Conservation (phyloP, 352 stramenopile genomes). For the Globisporangium carolinianum region DNA sequence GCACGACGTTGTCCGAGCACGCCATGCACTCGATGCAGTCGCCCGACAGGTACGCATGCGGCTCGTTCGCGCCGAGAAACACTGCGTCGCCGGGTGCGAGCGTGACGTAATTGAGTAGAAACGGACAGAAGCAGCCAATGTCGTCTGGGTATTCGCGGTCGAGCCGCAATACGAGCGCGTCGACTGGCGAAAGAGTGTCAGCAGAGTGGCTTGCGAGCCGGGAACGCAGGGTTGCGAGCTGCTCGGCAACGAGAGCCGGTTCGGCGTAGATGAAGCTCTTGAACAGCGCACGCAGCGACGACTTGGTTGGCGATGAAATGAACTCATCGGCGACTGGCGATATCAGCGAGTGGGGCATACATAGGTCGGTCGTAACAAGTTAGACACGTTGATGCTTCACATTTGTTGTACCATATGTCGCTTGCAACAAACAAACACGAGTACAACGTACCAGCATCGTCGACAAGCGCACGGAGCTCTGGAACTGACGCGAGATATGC, state of each 20-base stretch:
- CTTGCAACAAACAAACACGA: not conserved
- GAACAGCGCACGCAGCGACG: constrained; percentile 64
- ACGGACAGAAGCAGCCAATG: constrained; percentile 96
- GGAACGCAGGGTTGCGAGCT: constrained; percentile 73
- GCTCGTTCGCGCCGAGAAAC: constrained; percentile 98
- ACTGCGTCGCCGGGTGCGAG: constrained; percentile 95
- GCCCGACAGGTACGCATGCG: constrained; percentile 98
- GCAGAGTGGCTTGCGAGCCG: constrained; percentile 39
- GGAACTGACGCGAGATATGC: constrained; percentile 66
- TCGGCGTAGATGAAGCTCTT: constrained; percentile 76
- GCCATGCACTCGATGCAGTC: constrained; percentile 98
- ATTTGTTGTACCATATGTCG: not conserved
- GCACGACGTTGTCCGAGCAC: constrained; percentile 98
- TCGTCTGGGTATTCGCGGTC: constrained; percentile 94
- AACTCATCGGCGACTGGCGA: constrained; percentile 29
- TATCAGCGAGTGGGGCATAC: too few relatives aligned
- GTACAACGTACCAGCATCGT: constrained; percentile 4
- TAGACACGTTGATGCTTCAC: not conserved
- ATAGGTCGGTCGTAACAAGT: not conserved
- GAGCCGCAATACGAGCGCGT: constrained; percentile 89
- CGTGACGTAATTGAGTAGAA: constrained; percentile 97
- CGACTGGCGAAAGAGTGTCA: constrained; percentile 27
- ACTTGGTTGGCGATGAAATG: constrained; percentile 24
- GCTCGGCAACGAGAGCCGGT: constrained; percentile 42
- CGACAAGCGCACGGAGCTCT: constrained; percentile 66